Conservation (phyloP, 768 basidiomycete genomes). For the Sistotremastrum suecicum region DNA sequence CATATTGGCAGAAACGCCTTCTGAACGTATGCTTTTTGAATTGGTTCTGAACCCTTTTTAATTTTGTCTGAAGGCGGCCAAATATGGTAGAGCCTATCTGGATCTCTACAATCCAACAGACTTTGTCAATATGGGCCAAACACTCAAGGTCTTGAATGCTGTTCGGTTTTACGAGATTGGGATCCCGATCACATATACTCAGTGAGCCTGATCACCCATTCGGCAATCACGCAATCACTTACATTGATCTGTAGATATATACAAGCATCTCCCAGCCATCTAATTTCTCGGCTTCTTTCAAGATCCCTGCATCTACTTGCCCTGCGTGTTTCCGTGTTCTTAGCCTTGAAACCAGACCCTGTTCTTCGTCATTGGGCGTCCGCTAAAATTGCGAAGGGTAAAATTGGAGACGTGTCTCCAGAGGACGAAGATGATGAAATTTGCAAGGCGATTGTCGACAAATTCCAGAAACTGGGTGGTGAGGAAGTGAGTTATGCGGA, state of each 20-base stretch:
- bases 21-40: constrained; percentile 42
- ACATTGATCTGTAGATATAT: constrained; percentile 47
- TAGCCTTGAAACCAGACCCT: constrained; percentile 69
- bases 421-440: constrained; percentile 57
- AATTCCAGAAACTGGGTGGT: constrained; percentile 72
- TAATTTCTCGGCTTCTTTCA: constrained; percentile 71
- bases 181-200: constrained; percentile 80
- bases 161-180: constrained; percentile 86
- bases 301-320: constrained; percentile 87
- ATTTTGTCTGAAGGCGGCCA: constrained; percentile 57
- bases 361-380: constrained; percentile 95
- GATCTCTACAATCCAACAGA: constrained; percentile 88
- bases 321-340: constrained; percentile 74
- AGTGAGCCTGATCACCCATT: constrained; percentile 36
- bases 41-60: neutral
- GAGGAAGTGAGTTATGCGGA: constrained; percentile 84
- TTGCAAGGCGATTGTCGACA: constrained; percentile 74
- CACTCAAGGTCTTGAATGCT: constrained; percentile 86
- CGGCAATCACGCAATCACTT: neutral
- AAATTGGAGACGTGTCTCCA: constrained; percentile 43
- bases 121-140: constrained; percentile 85
- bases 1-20: constrained; percentile 76
- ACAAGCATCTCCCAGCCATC: constrained; percentile 63
- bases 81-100: constrained; percentile 87
- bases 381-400: constrained; percentile 72